phyloP scores from a whole-genome alignment of 2,329 filamentous ascomycete species.

The Fusarium sterilihyphosum region DNA sequence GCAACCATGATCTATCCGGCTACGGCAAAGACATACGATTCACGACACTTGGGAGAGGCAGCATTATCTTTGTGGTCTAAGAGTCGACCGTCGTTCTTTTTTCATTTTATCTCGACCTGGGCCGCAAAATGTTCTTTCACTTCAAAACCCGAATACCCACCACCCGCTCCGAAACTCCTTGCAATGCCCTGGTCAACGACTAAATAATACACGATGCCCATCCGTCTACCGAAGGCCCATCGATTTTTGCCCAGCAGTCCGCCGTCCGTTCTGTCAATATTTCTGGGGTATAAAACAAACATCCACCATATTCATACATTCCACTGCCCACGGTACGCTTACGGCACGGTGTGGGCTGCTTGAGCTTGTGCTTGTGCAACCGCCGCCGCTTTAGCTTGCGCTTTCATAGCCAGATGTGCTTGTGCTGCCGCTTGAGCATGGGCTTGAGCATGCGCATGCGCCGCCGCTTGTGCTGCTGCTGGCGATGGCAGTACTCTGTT shows the following conservation, averaged over 20 bases:
- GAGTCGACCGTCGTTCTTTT: slow-evolving; percentile 36
- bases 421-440: slow-evolving; percentile 45
- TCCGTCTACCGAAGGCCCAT: neutral
- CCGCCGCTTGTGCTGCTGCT: slow-evolving; percentile 29
- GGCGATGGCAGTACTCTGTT: slow-evolving; percentile 42
- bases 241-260: slow-evolving; percentile 17
- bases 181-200: slow-evolving; percentile 47
- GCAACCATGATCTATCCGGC: neutral
- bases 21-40: neutral
- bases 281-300: slow-evolving; percentile 42
- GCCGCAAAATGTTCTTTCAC: slow-evolving; percentile 38
- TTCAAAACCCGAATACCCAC: slow-evolving; percentile 40
- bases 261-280: slow-evolving; percentile 26
- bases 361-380: slow-evolving; percentile 34
- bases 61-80: slow-evolving; percentile 17
- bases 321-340: neutral
- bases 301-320: slow-evolving; percentile 42
- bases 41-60: neutral
- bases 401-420: slow-evolving; percentile 41
- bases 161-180: slow-evolving; percentile 50
- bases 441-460: slow-evolving; percentile 42
- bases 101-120: slow-evolving; percentile 36
- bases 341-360: slow-evolving; percentile 32
- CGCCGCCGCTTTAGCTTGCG: slow-evolving; percentile 36
- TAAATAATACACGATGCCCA: slow-evolving; percentile 38